Evolutionary conservation across 768 basidiomycete genomes (phyloP).

Genomic region (Xerocomellus chrysenteron): DNA sequence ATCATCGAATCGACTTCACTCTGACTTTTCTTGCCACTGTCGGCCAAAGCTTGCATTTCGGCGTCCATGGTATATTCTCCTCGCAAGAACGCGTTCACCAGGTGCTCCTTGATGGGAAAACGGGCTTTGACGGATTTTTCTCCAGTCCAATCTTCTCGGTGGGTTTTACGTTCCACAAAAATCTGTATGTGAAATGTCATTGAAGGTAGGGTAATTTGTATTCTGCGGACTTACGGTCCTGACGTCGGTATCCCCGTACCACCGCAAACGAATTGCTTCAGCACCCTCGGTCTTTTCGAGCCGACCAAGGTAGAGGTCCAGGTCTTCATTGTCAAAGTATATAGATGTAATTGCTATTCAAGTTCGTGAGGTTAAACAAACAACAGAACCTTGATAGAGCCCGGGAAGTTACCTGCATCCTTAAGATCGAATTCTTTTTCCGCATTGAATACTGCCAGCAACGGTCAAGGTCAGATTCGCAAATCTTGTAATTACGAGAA

Average conservation of each 20-base stretch:
- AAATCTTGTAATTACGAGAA: not conserved
- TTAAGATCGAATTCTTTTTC: conserved; percentile 89
- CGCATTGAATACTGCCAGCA: conserved; percentile 76
- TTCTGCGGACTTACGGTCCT: conserved; percentile 59
- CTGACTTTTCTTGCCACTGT: conserved; percentile 90
- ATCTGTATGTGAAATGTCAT: conserved; percentile 45
- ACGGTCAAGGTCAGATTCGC: conserved; percentile 5
- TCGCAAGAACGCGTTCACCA: conserved; percentile 85
- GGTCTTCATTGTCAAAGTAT: conserved; percentile 94
- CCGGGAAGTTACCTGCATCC: conserved; percentile 59
- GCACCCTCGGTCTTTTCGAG: conserved; percentile 99
- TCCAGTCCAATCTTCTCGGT: conserved; percentile 99
- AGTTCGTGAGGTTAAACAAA: conserved; percentile 1
- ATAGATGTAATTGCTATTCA: conserved; percentile 87
- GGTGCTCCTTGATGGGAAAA: conserved; percentile 91
- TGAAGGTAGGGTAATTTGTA: not conserved
- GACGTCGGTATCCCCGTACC: conserved; percentile 89
- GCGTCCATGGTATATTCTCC: conserved; percentile 93
- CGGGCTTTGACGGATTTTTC: conserved; percentile 98
- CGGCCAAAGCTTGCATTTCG: conserved; percentile 83
- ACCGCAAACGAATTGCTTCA: conserved; percentile 91
- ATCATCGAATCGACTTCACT: conserved; percentile 93
- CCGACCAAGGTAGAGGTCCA: conserved; percentile 94
- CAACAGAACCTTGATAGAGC: not conserved
- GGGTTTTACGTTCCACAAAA: conserved; percentile 86